Evolutionary conservation across 805 yeast genomes (phyloP), one percentile per base, ranked within the genome.

Genomic region (Candida easanensis): DNA sequence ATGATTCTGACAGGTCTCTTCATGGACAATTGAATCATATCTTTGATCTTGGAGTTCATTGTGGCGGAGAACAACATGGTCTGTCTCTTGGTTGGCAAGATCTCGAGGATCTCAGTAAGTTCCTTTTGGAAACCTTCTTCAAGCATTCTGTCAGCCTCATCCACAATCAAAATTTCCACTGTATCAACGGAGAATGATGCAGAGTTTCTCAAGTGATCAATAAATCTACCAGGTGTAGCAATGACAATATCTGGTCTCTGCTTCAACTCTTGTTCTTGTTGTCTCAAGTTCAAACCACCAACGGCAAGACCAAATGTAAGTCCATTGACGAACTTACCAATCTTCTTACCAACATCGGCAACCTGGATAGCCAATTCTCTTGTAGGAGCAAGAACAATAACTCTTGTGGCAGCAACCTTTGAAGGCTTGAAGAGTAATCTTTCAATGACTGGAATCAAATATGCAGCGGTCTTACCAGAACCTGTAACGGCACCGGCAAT

Each of bases 401-500:
- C 99, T 62, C 97, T 77, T 2, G 98, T 90, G 1, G 95, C 77
- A 1, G 97, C 84, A 5, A 86, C 68, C 57, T 86, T 86, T 41
- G 87, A 74, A 11, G 98, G 97, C 56, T 93, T 87, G 67, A 83
- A 91, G 23, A 93, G 68, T 27, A 93, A 71, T 67, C 99, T 81
- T 68, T 93, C 99, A 48, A 93, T 79, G 35, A 90, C 88, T 13
- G 99, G 99, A 42, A 93, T 85, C 84, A 93, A 82, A 62, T 88
- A 93, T 1, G 99, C 99, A 3, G 97, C 99, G 19, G 99, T 93
- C 64, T 93, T 93, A 77, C 99, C 99, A 17, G 98, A 91, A 70
- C 99, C 99, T 4, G 99, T 93, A 19, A 88, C 96, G 27, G 99
- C 99, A 72, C 98, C 98, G 15, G 98, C 99, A 57, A 93, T 97